These are phyloP conservation scores for Prunus mume DNA, from an alignment of 306 rosid genomes.

Conservation along the genomic window DNA sequence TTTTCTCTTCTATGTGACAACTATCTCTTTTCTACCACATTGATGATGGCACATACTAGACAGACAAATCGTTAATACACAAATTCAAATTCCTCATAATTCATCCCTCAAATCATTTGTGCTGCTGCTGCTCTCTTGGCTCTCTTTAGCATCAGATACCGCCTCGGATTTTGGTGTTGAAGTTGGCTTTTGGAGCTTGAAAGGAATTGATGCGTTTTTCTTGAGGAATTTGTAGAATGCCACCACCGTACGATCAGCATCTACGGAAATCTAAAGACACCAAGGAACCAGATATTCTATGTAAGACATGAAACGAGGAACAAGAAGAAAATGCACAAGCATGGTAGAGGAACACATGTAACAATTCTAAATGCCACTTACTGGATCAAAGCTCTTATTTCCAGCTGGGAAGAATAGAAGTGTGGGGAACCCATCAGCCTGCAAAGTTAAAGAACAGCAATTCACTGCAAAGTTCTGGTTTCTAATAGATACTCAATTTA, in stretches of 20 bases:
- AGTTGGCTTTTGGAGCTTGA: conserved; percentile 88
- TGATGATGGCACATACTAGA: conserved; percentile 18
- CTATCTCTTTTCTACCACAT: conserved; percentile 21
- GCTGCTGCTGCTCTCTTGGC: conserved; percentile 32
- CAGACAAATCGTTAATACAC: conserved; percentile 10
- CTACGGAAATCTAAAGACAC: conserved; percentile 68
- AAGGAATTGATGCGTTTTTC: conserved; percentile 93
- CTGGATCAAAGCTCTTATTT: conserved; percentile 68
- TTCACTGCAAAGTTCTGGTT: neutral
- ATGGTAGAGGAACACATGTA: neutral
- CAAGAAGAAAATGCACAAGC: neutral
- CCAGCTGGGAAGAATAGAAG: conserved; percentile 68
- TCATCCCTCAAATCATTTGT: conserved; percentile 66
- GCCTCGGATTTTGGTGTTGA: conserved; percentile 39
- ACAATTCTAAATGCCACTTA: conserved; percentile 27
- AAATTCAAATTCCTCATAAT: conserved; percentile 38
- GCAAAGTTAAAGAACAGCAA: conserved; percentile 19
- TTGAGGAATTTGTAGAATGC: conserved; percentile 93
- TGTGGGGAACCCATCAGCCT: conserved; percentile 65
- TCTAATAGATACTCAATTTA: neutral
- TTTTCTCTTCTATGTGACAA: conserved; percentile 22
- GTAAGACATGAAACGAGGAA: neutral
- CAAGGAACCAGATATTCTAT: conserved; percentile 20
- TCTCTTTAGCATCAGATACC: conserved; percentile 47
- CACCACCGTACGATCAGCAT: conserved; percentile 84